Base-by-base conservation (phyloP, 2,329 filamentous ascomycete species). In the Cercospora berteroae region DNA sequence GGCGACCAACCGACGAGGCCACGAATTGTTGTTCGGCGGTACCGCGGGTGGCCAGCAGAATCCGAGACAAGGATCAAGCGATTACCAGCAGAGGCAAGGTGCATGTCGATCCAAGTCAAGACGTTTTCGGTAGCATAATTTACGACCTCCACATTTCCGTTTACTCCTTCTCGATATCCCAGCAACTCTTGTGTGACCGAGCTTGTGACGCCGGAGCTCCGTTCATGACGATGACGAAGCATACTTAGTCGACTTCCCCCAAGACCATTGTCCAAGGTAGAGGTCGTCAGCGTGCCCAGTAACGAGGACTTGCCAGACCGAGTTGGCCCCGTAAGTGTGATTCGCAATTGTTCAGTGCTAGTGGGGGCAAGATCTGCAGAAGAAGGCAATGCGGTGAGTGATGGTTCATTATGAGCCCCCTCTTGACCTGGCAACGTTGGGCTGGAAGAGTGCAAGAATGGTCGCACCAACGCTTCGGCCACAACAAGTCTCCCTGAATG, bases 1-100 rank as follows among this genome's bases (percentile, higher is more conserved):
- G 95, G 95, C 42, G 92, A 91, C 94, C 95, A 98, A 56, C 94
- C 95, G 70, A 99, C 86, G n/a, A 99, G 83, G 0, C 94, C 93
- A 67, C 94, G 88, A 63, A 98, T 83, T 2, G 93, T 94, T 5
- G 94, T 98, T 65, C 95, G 89, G 58, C 93, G 87, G 79, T 95
- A 99, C 55, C 93, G 88, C 42, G 94, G 90, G 71, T 96, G 92
- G 0, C 95, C 95, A 16, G 94, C 94, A 56, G 94, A 96, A 79
- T 99, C 95, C 0, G 93, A 92, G 6, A 98, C 83, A 72, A 97
- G 94, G 5, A 95, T 92, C 3, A 99, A 81, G 20, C 94, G 89
- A 2, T 90, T 92, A 67, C 85, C 81, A 68, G 89, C 87, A 0
- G 92, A 88, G 59, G 89, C 87, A 42, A 91, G 89, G 77, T 99